Evolutionary conservation across 108 stramenopile genomes (phyloP), one percentile per base, ranked within the genome.

Genomic region (Cyclostephanos invisitatus): DNA sequence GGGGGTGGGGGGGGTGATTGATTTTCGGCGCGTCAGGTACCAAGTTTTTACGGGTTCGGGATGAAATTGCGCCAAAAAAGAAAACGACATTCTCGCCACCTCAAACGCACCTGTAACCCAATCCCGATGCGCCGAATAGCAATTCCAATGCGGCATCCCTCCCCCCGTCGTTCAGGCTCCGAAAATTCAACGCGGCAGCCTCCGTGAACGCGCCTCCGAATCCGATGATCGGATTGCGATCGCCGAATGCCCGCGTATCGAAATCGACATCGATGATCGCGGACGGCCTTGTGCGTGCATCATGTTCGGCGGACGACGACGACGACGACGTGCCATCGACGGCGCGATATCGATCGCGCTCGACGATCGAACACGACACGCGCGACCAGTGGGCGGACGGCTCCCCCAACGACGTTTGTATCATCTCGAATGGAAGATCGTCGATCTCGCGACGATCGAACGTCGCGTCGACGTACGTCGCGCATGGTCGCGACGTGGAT

Each of bases 181-280:
- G 66, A 54, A 88, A 97, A 66, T 97, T 96, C 53, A 93, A 72
- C 14, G 93, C 87, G 8, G 95, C 60, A 2, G 96, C 91, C 70
- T 98, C 98, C n/a, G 98, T 98, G 73, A 98, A 98, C 7, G 98
- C 98, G 8, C 92, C 98, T 0, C 98, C 98, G 79, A 98, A 98
- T 27, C 98, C 98, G 7, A 94, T 28, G 54, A 98, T 96, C 48
- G 89, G 86, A 8, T 7, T 4, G 6, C 87, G 81, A n/a, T 88
- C 47, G 9, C 69, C 55, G 70, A 89, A 89, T 40, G 87, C 72
- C 11, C 67, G 47, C 5, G 50, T 56, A 25, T 51, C 42, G 70
- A 87, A 81, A 53, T 91, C 63, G 12, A 83, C 77, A 20, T 80
- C 36, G 20, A 94, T 68, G 28, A 77, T 78, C 7, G 92, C 90